These are phyloP conservation scores for Ehretia macrophylla DNA, from an alignment of 257 asterid species.

Conservation along the genomic window DNA sequence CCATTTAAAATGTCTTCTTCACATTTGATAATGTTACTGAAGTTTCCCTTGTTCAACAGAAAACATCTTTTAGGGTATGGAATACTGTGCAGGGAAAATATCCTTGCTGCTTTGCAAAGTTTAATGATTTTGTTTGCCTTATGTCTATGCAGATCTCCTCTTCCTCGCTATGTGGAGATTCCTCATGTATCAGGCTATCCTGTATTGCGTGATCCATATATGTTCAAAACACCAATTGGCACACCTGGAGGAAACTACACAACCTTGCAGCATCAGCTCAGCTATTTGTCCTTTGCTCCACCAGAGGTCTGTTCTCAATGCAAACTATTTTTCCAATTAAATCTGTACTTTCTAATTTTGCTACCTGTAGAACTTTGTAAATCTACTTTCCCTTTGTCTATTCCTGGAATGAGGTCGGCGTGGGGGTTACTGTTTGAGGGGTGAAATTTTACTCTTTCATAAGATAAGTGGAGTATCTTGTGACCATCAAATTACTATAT, in stretches of 20 bases:
- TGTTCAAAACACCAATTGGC: constrained; percentile 37
- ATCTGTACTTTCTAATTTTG: neutral
- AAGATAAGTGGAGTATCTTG: too few species aligned
- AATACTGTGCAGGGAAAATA: too few species aligned
- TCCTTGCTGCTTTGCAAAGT: neutral
- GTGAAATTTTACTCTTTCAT: too few species aligned
- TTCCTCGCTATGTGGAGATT: constrained; percentile 48
- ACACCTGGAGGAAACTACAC: constrained; percentile 55
- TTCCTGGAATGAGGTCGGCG: too few species aligned
- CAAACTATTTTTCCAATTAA: constrained; percentile 1
- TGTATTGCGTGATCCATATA: constrained; percentile 48
- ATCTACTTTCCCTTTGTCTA: too few species aligned
- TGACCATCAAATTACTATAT: neutral
- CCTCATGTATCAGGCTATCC: constrained; percentile 70
- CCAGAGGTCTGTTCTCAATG: constrained; percentile 61
- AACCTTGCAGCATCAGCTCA: constrained; percentile 27
- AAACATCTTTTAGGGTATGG: neutral
- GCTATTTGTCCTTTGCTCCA: constrained; percentile 84
- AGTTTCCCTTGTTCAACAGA: neutral
- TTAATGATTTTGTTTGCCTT: constrained; percentile 11
- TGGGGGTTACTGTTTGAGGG: too few species aligned
- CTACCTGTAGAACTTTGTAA: too few species aligned
- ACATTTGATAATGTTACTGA: too few species aligned
- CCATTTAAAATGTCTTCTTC: too few species aligned
- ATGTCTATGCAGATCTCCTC: constrained; percentile 55